Evolutionary conservation across 768 basidiomycete species (phyloP), one percentile per base, ranked within the genome.

Genomic region (Termitomyces sp.): DNA sequence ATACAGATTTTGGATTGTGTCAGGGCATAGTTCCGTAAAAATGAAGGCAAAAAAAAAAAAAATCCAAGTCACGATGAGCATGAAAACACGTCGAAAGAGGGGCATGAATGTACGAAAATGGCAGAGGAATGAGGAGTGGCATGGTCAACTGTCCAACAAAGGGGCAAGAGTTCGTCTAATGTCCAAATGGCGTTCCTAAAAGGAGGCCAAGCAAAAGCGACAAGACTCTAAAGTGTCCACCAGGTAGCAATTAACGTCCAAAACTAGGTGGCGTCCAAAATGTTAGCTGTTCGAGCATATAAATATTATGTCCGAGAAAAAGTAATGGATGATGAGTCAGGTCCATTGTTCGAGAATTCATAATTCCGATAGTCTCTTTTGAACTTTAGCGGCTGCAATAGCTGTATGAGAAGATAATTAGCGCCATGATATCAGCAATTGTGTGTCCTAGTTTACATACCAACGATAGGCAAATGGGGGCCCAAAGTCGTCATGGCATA

Each of bases 401-500:
- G 65, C 75, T 76, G 55, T 26, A 14, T n/a, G 37, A 42, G 46
- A 56, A 9, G 17, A 46, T 24, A 40, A 17, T 59, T 28, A 62
- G 53, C 34, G n/a, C 17, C 19, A 19, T 24, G 9, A 9, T 34
- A 40, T 24, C 30, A 21, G 41, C 17, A 44, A 42, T 24, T 22
- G 19, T 42, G 5, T 28, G 9, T 19, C 11, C 26, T 42, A 26
- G 9, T 19, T 26, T 44, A 67, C 75, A 49, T 58, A 73, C 74
- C 72, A 55, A 85, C 71, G 57, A 89, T 70, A 32, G 87, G 87
- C 66, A 84, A 87, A 45, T 75, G 75, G 11, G 79, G 67, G 56
- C 78, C 77, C 44, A 89, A 78, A 54, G 72, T 79, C 55, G 74
- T 83, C 79, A 89, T 80, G 57, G 83, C 84, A 60, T 79, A 85